Evolutionary conservation across 495 filamentous ascomycete species (phyloP), one percentile per base, ranked within the genome.

Genomic region (Hyaloscypha finlandica): DNA sequence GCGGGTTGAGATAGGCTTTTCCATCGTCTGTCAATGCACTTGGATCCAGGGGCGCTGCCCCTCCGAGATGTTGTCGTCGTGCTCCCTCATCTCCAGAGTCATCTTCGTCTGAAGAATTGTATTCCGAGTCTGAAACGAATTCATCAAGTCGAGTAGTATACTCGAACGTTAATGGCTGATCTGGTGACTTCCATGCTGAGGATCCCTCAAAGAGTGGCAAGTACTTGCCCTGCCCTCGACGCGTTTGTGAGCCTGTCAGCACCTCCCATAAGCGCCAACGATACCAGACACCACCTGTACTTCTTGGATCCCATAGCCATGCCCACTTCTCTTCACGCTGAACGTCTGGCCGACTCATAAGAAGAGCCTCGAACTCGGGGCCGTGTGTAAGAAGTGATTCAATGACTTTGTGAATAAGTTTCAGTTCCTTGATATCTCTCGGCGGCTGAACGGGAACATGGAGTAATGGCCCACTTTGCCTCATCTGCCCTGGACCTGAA

Each of bases 251-350:
- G 5, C 83, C 85, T 2, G 92, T 93, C 39, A 93, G 80, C 32
- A 93, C 82, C 68, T 93, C 86, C 93, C 92, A 97, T 61, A 97
- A 72, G 59, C 91, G 89, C 91, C 92, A 97, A 19, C 94, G 87
- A 77, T 97, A 97, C 80, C 91, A 97, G 5, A 94, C 84, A 8
- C 90, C 92, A 8, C 88, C 89, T 59, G 87, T 77, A 70, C 91
- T 92, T 58, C 92, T 83, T 32, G 94, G 82, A 76, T 99, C 91
- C 89, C 90, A 99, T 4, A 99, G 77, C 91, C 92, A 99, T 0
- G 92, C 90, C 88, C 93, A 99, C 73, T 89, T 93, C 70, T 94
- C 90, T 45, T 97, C 90, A 30, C 78, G 81, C 68, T 94, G 91
- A 2, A 97, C 90, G 45, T 90, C 86, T 0, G 87, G 88, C 20